Conservation (phyloP, 208 protist genomes). For the Sergeia podlipaevii region DNA sequence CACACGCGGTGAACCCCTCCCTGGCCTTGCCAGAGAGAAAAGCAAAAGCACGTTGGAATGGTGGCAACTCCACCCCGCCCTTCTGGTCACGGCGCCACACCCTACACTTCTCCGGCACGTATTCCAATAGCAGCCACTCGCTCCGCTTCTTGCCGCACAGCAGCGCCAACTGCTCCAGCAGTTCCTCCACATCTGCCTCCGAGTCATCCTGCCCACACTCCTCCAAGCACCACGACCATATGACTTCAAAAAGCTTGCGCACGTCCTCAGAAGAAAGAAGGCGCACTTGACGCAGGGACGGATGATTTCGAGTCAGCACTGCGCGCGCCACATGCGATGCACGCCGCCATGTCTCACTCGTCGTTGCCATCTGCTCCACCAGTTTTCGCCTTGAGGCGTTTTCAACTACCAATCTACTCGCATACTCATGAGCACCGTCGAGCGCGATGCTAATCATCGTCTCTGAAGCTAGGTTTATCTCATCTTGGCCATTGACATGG, state of each 20-base stretch:
- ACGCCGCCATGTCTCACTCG: constrained; percentile 7
- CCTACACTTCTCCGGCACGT: too few species aligned
- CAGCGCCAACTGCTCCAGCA: neutral
- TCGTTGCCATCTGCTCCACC: constrained; percentile 14
- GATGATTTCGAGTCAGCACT: constrained; percentile 18
- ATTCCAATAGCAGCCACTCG: neutral
- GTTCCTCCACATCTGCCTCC: neutral
- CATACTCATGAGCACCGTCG: constrained; percentile 21
- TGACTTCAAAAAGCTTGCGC: too few species aligned
- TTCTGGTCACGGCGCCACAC: neutral
- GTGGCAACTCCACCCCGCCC: neutral
- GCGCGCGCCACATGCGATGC: constrained; percentile 12
- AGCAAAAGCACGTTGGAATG: neutral
- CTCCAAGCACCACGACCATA: neutral
- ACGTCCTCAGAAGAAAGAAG: too few species aligned
- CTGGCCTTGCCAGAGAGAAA: neutral
- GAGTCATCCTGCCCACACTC: neutral
- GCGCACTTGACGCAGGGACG: constrained; percentile 15
- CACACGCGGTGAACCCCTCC: too few species aligned
- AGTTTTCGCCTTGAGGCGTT: constrained; percentile 38
- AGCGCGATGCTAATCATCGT: constrained; percentile 12
- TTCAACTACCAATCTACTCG: constrained; percentile 17
- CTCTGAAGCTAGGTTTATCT: too few species aligned
- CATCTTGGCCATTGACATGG: too few species aligned
- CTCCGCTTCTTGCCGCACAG: neutral